Evolutionary conservation across 176 grass and related monocot genomes (phyloP), one percentile per base, ranked within the genome.

Genomic region (Oryza officinalis): DNA sequence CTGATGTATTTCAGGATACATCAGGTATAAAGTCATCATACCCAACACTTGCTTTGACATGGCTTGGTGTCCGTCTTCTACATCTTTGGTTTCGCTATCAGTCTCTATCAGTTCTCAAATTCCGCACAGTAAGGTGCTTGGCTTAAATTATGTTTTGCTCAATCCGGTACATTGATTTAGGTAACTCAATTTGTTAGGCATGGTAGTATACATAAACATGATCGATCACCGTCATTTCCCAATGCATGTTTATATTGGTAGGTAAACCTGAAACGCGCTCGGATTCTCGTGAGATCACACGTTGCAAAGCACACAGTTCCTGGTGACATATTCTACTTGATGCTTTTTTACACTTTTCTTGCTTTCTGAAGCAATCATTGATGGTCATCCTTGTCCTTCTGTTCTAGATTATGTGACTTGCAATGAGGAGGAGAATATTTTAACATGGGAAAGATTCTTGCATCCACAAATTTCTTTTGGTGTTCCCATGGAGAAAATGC

Each of bases 81-180:
- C 95, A 98, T 87, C 95, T 95, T 79, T 95, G 95, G 92, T 63
- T 98, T 27, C 92, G 95, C 69, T 98, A 91, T 63, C 89, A 95
- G 52, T 95, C 92, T 64, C 75, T 98, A 27, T 80, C 93, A 65
- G 89, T 93, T 88, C 95, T 98, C 79, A 95, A 95, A 80, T 98
- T 98, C 63, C 89, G 59, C 72, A 95, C 92, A 43, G 95, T 98
- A 98, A 95, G 92, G 91, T 86, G 66, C 79, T 94, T 74, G 74
- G 65, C 72, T 85, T 78, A 63, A 86, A 67, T 91, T 86, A 73
- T 78, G 30, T 87, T 84, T 82, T 87, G 9, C 6, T 72, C 43
- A 74, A 67, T 83, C 69, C 45, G 65, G 15, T 76, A 13, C 27
- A 41, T 77, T 77, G 82, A 33, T 41, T 41, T 10, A 10, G 40